These are phyloP conservation scores for Dictyostelium intermedium DNA, from an alignment of 78 protist genomes.

Conservation along the genomic window DNA sequence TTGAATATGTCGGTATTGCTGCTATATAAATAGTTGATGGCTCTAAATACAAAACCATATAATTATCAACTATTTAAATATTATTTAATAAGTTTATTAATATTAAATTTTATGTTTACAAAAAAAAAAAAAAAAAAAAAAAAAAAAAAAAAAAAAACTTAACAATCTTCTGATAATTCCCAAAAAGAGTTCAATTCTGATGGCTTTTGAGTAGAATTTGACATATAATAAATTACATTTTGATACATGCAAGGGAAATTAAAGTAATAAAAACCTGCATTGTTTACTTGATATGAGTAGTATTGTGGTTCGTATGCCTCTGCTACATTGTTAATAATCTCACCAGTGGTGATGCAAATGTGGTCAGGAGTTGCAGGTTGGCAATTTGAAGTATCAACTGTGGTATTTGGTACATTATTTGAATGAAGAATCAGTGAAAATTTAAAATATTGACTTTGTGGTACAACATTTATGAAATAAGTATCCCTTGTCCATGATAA, in stretches of 20 bases:
- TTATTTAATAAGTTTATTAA: neutral
- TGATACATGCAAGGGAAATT: neutral
- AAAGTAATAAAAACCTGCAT: neutral
- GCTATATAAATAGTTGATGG: constrained; percentile 29
- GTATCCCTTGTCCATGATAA: constrained; percentile 37
- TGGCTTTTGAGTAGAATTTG: neutral
- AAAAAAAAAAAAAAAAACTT: neutral
- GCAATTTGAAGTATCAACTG: neutral
- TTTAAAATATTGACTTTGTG: neutral
- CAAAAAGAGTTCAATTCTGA: neutral
- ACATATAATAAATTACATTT: neutral
- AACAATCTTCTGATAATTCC: constrained; percentile 8
- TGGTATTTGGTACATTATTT: neutral
- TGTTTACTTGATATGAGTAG: neutral
- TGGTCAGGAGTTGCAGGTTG: neutral
- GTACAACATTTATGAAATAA: constrained; percentile 24
- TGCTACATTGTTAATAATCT: neutral
- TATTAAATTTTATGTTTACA: too few species aligned
- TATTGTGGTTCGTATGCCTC: neutral
- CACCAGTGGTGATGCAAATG: constrained; percentile 29
- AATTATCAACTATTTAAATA: constrained; percentile 20
- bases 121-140: neutral
- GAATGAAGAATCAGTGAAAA: neutral
- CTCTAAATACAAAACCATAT: neutral
- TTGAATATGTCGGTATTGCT: neutral